A percentile compares a stretch with the other conserved stretches of the same genome.
Evolutionary conservation across 2,329 filamentous ascomycete species (phyloP).

Genomic region (Penicillium sp.): DNA sequence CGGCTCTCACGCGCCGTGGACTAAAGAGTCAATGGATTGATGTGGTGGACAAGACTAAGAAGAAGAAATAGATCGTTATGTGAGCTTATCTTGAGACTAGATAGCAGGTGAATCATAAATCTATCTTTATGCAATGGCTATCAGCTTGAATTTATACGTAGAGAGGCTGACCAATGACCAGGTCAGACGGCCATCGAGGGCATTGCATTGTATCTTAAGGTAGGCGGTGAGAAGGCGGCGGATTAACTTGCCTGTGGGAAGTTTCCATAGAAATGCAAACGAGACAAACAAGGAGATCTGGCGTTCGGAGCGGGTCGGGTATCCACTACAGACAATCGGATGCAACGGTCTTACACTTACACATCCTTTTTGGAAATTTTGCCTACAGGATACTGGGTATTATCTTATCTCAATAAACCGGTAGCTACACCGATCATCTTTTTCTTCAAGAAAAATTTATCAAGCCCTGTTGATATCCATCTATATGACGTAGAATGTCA

Average conservation of each 20-base stretch:
- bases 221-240: neutral
- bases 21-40: slow-evolving; percentile 62
- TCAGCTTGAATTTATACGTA: neutral
- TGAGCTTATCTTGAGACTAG: neutral
- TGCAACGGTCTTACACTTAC: no score
- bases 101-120: neutral
- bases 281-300: neutral
- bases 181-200: no score
- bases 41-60: slow-evolving; percentile 68
- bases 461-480: no score
- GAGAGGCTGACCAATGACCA: no score
- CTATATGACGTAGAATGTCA: no score
- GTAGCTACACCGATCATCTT: no score
- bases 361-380: no score
- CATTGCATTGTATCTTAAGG: neutral
- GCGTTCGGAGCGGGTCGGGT: neutral
- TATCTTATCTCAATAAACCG: no score
- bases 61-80: slow-evolving; percentile 53
- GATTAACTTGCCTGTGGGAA: no score
- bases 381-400: no score
- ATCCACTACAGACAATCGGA: no score
- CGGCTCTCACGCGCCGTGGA: slow-evolving; percentile 60
- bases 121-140: neutral
- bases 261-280: neutral
- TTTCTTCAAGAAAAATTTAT: no score